phyloP scores from a whole-genome alignment of 2,329 filamentous ascomycete species.

The Pseudofabraea citricarpa region DNA sequence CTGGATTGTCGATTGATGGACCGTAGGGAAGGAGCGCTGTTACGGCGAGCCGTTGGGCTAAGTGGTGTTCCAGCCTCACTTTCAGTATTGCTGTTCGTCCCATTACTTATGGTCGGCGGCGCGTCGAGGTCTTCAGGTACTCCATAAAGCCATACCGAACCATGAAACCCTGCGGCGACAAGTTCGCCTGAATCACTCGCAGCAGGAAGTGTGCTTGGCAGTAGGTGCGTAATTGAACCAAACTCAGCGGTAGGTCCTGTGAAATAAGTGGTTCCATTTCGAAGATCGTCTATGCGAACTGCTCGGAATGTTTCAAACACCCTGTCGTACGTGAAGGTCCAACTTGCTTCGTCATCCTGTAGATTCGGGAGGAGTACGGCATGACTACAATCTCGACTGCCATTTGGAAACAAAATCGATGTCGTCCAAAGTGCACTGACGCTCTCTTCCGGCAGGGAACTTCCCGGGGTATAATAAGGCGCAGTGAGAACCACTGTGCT shows the following conservation, averaged over 20 bases:
- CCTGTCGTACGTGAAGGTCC: constrained; percentile 74
- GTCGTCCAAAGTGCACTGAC: constrained; percentile 79
- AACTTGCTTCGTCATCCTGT: constrained; percentile 58
- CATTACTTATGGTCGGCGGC: constrained; percentile 37
- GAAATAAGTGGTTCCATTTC: constrained; percentile 76
- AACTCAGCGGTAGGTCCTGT: constrained; percentile 59
- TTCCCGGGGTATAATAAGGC: constrained; percentile 72
- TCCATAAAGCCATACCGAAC: constrained; percentile 75
- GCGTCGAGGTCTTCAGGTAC: constrained; percentile 69
- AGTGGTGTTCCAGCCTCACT: constrained; percentile 22
- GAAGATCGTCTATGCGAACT: constrained; percentile 68
- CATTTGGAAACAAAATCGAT: constrained; percentile 78
- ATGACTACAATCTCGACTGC: constrained; percentile 74
- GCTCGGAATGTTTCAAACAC: constrained; percentile 75
- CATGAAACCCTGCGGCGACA: constrained; percentile 68
- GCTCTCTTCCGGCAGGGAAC: constrained; percentile 59
- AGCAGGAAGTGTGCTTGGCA: constrained; percentile 65
- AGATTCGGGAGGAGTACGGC: constrained; percentile 54
- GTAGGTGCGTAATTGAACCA: constrained; percentile 49
- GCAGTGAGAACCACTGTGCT: constrained; percentile 74
- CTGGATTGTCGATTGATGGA: constrained; percentile 16
- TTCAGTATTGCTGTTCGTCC: constrained; percentile 24
- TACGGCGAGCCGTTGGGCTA: constrained; percentile 19
- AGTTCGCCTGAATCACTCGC: constrained; percentile 67
- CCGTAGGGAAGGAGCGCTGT: constrained; percentile 24